Evolutionary conservation across 805 yeast genomes (phyloP).

Genomic region (Yamadazyma sp.): DNA sequence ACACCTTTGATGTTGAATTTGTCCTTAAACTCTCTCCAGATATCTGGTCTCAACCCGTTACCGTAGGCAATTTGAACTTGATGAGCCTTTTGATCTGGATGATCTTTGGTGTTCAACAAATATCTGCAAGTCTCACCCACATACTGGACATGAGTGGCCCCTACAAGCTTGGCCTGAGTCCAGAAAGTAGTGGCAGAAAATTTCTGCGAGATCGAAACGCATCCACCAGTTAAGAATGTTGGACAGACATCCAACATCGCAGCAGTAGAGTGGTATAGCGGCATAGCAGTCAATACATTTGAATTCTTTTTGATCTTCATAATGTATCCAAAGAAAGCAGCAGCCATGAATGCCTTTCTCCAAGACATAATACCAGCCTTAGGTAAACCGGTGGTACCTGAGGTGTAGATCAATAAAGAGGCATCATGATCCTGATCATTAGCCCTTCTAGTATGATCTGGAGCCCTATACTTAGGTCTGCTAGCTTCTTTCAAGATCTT

Average conservation of each 20-base stretch:
- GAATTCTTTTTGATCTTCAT: constrained; percentile 56
- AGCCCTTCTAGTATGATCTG: constrained; percentile 57
- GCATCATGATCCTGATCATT: constrained; percentile 58
- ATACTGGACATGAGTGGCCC: constrained; percentile 83
- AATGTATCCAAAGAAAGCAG: constrained; percentile 66
- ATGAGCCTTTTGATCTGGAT: constrained; percentile 66
- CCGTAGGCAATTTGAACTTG: constrained; percentile 74
- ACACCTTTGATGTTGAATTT: constrained; percentile 73
- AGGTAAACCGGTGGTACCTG: constrained; percentile 94
- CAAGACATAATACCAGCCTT: constrained; percentile 92
- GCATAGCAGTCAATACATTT: constrained; percentile 87
- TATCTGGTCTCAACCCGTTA: constrained; percentile 85
- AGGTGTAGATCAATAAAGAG: constrained; percentile 77
- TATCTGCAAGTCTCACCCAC: constrained; percentile 96
- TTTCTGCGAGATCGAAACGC: constrained; percentile 74
- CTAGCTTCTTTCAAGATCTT: constrained; percentile 39
- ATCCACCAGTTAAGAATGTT: constrained; percentile 61
- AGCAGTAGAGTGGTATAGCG: constrained; percentile 92
- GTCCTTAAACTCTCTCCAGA: constrained; percentile 78
- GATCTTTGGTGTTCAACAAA: constrained; percentile 61
- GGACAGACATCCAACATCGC: constrained; percentile 83
- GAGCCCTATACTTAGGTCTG: constrained; percentile 53
- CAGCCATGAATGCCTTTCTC: constrained; percentile 77
- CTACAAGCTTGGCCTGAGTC: constrained; percentile 75
- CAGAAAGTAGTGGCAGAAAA: constrained; percentile 85